Evolutionary conservation across 441 rosid species (phyloP).

Genomic region (Brassica hybrid): DNA sequence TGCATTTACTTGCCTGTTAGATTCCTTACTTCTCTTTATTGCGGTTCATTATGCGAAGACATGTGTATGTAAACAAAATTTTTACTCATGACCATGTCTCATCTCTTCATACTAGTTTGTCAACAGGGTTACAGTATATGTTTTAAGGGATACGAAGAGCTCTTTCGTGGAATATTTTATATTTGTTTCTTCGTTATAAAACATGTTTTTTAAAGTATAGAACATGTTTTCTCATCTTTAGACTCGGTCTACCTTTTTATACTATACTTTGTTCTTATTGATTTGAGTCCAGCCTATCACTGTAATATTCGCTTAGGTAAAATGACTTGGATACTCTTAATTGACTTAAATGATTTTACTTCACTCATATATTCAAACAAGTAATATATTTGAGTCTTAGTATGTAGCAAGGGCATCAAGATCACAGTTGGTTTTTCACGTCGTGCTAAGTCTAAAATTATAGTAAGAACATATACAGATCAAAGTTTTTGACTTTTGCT

Average conservation of each 20-base stretch:
- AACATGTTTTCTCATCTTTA: neutral
- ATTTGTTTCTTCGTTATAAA: neutral
- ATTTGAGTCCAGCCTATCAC: neutral
- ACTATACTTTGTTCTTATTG: constrained; percentile 8
- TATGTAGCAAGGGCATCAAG: constrained; percentile 5
- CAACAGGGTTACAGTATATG: neutral
- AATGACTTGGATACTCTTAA: neutral
- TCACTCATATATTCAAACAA: neutral
- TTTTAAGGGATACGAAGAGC: neutral
- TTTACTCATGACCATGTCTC: constrained; percentile 6
- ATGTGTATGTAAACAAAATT: constrained; percentile 1
- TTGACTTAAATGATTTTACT: neutral
- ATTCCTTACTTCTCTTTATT: constrained; percentile 22
- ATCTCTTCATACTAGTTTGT: neutral
- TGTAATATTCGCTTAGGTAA: neutral
- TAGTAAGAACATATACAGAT: neutral
- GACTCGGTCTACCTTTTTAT: neutral
- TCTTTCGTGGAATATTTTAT: neutral
- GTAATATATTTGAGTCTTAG: neutral
- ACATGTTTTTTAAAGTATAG: neutral
- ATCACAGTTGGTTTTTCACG: neutral
- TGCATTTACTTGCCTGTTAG: constrained; percentile 22
- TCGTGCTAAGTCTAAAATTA: constrained; percentile 7
- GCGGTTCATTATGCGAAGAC: neutral
- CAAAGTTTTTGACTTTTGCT: neutral